Evolutionary conservation across 345 rosid species (phyloP).

Genomic region (Rhodamnia argentea): DNA sequence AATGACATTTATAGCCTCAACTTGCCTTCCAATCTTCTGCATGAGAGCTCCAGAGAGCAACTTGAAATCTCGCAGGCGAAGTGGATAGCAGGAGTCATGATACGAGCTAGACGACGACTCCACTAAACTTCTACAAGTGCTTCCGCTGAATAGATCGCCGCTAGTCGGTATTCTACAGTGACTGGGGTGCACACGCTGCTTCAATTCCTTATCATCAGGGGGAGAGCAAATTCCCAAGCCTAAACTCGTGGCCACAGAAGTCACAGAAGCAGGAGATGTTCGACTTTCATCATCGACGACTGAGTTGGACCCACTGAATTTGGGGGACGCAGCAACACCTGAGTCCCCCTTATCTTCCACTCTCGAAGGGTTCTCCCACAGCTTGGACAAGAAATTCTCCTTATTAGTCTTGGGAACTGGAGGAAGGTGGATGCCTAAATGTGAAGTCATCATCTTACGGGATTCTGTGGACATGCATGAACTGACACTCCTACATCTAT

Average conservation of each 20-base stretch:
- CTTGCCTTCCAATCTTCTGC: constrained; percentile 48
- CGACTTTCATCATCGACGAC: constrained; percentile 22
- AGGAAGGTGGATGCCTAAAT: constrained; percentile 2
- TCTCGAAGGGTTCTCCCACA: constrained; percentile 23
- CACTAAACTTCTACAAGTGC: constrained; percentile 6
- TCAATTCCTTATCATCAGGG: constrained; percentile 16
- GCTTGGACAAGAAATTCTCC: constrained; percentile 16
- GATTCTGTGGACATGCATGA: constrained; percentile 9
- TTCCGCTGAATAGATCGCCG: constrained; percentile 7
- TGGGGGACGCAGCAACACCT: constrained; percentile 14
- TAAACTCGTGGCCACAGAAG: constrained; percentile 49
- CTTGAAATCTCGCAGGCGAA: constrained; percentile 32
- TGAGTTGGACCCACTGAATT: constrained; percentile 30
- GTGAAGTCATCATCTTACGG: constrained; percentile 12
- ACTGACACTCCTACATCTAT: constrained; percentile 6
- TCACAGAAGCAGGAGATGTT: constrained; percentile 33
- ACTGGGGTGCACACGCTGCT: constrained; percentile 10
- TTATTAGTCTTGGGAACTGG: constrained; percentile 7
- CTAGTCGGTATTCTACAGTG: constrained; percentile 9
- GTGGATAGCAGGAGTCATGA: constrained; percentile 14
- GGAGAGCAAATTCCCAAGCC: constrained; percentile 32
- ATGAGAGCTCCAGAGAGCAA: constrained; percentile 32
- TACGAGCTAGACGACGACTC: constrained; percentile 28
- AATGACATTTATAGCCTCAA: constrained; percentile 44
- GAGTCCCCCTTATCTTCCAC: constrained; percentile 11